Evolutionary conservation across 2,329 filamentous ascomycete genomes (phyloP), one percentile per base, ranked within the genome.

Genomic region (Colletotrichum eremochloae): DNA sequence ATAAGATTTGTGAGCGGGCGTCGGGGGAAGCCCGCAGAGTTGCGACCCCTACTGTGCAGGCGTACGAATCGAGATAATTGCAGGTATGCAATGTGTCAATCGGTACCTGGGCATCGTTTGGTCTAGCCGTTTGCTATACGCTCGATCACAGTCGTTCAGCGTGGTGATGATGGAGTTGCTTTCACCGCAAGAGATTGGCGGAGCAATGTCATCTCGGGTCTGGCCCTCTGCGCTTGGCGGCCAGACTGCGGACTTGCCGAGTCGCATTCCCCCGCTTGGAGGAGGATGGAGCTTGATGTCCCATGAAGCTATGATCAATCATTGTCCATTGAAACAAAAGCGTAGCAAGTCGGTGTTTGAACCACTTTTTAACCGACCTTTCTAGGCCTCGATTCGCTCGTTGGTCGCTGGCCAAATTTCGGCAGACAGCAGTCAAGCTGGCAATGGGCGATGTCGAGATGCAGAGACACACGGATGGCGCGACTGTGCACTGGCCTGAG

Each of bases 291-390:
- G 57, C 53, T 56, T 63, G 66, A 55, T 18, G 31, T 31, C 50
- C 40, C 55, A n/a, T 33, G 42, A 53, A 55, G 50, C 48, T 72
- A 24, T 53, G 65, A 58, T 53, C 58, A n/a, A 38, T 38, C 52
- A 58, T 44, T 12, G 4, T 53, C 44, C 18, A 38, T 62, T 58
- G 44, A 42, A 65, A 15, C 18, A 58, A 71, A 20, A 42, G 11
- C 15, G 57, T 29, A 36, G 52, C 44, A 44, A 46, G 15, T 68
- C 46, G 65, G 69, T 48, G 33, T 62, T 68, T 71, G 58, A 68
- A 60, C 65, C 69, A 68, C 65, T 64, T 68, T 63, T 63, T 36
- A 24, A 14, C 18, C 46, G 24, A 29, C 14, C 14, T 56, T 24
- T 56, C 40, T 5, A 55, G n/a, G 33, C 24, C 33, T 55, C 66